Base-by-base conservation (phyloP, 2,329 filamentous ascomycete genomes). In the Mycosphaerelloides madeirae region DNA sequence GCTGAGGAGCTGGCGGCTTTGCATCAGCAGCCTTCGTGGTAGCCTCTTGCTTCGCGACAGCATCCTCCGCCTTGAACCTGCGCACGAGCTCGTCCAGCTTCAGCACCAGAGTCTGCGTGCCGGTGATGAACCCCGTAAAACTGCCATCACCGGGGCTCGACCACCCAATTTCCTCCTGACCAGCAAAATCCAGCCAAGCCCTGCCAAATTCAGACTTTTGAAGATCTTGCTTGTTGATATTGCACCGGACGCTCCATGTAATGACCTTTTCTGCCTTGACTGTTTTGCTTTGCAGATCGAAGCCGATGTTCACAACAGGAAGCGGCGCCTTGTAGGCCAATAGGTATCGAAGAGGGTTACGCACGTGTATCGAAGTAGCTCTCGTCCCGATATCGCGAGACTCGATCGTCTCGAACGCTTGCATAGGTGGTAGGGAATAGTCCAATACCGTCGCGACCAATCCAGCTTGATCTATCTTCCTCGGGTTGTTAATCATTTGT, bases 371-470 rank as follows among this genome's bases (percentile, higher is more conserved):
- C 15, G 16, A 48, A 4, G 56, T 38, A 9, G 52, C 31, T 12
- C 19, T 15, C 5, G 22, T 25, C 22, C 22, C 22, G 34, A 46
- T 31, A 31, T 61, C 49, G 7, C 37, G 33, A 6, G 31, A 66
- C 53, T 86, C 80, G 16, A 90, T 73, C 29, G 68, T 67, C 48
- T 80, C 75, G 2, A 90, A 66, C 1, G 75, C 77, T 37, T 72
- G 72, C 14, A 87, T 68, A n/a, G 87, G 66, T 0, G 83, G 80
- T 3, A 88, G 72, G 6, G 85, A 65, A 72, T 37, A 37, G 6
- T 13, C 13, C 15, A 37, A 22, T 13, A 8, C 16, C 12, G 12
- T 14, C 11, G 4, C n/a, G 12, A 37, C 18, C 11, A 37, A 11
- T 13, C 7, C 34, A 22, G 25, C 19, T n/a, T 18, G 19, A 18